Percentiles rank a stretch among this genome's conserved stretches.
Conservation (phyloP, 768 basidiomycete genomes). For the Suillus alpinus region DNA sequence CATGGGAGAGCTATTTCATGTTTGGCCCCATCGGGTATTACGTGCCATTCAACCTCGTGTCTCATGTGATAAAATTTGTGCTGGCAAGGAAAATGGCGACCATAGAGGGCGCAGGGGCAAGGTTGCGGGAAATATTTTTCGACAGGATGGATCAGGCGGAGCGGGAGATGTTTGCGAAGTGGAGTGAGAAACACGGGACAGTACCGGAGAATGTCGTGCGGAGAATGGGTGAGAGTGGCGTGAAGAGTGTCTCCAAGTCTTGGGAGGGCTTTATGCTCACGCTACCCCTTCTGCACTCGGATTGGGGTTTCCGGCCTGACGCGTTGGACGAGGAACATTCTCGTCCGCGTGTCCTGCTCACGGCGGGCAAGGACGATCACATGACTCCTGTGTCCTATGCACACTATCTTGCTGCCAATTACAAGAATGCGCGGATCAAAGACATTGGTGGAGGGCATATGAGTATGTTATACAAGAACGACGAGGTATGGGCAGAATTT, state of each 20-base stretch:
- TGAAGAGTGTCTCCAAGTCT: conserved; percentile 45
- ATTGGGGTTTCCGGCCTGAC: conserved; percentile 48
- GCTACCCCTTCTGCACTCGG: conserved; percentile 42
- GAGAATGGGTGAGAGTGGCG: conserved; percentile 38
- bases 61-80: conserved; percentile 28
- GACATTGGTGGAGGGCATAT: conserved; percentile 51
- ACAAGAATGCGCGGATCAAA: conserved; percentile 41
- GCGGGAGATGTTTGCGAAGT: conserved; percentile 32
- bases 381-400: conserved; percentile 42
- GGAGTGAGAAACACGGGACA: conserved; percentile 39
- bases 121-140: conserved; percentile 37
- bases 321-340: conserved; percentile 44
- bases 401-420: conserved; percentile 45
- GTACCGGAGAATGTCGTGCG: conserved; percentile 43
- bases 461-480: conserved; percentile 42
- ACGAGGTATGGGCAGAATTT: conserved; percentile 43
- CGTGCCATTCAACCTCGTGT: conserved; percentile 40
- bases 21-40: conserved; percentile 43
- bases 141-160: conserved; percentile 38
- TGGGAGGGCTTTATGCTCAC: conserved; percentile 53
- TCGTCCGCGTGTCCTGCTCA: conserved; percentile 43
- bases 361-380: conserved; percentile 40
- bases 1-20: conserved; percentile 45
- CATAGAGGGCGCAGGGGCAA: conserved; percentile 39
- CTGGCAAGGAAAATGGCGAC: conserved; percentile 37